phyloP scores from a whole-genome alignment of 140 eudicot species.

The Bidens hawaiensis region DNA sequence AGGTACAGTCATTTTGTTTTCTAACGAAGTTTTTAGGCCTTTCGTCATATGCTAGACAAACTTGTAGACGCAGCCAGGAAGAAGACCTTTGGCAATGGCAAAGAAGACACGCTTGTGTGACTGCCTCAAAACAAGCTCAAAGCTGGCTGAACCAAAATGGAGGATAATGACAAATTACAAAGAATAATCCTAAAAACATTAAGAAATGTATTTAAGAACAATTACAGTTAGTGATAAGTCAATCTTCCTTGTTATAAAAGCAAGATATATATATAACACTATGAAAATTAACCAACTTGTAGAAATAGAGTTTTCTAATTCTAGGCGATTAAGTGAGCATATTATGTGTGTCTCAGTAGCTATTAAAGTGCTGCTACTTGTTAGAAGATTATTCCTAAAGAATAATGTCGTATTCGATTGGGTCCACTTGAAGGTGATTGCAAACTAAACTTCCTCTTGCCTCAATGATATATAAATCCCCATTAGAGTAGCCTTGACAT shows the following conservation, averaged over 20 bases:
- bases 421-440: not conserved
- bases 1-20: not conserved
- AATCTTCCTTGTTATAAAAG: too few species aligned
- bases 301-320: not conserved
- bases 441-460: not conserved
- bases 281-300: not conserved
- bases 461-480: not conserved
- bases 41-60: not conserved
- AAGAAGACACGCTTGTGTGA: not conserved
- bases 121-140: slow-evolving; percentile 3
- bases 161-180: not conserved
- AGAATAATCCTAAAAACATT: not conserved
- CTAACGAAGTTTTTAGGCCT: not conserved
- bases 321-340: slow-evolving; percentile 1
- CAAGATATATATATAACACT: too few species aligned
- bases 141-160: not conserved
- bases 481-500: not conserved
- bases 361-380: not conserved
- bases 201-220: not conserved
- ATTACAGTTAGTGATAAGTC: not conserved
- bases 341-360: not conserved
- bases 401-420: not conserved
- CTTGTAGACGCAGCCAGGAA: not conserved
- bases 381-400: not conserved
- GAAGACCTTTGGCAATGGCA: not conserved